phyloP scores from a whole-genome alignment of 768 basidiomycete species.

The Polyporus arcularius region DNA sequence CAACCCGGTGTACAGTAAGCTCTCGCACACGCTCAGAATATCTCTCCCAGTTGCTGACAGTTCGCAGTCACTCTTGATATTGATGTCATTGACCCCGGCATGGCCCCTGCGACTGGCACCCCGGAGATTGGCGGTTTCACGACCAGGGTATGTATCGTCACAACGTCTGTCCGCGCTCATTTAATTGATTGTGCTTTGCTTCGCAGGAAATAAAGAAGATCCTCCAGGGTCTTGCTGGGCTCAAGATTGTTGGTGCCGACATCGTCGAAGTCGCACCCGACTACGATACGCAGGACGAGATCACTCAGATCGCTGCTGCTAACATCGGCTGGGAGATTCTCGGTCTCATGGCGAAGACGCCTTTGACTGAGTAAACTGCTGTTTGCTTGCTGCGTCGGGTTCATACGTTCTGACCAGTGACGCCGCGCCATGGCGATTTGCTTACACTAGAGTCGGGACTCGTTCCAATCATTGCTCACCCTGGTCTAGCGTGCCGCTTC shows the following conservation, averaged over 20 bases:
- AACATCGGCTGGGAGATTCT: slow-evolving; percentile 35
- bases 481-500: too few relatives aligned
- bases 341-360: slow-evolving; percentile 35
- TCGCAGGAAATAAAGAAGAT: slow-evolving; percentile 37
- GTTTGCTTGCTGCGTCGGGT: too few relatives aligned
- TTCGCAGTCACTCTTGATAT: slow-evolving; percentile 21
- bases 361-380: slow-evolving; percentile 18
- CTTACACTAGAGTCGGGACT: too few relatives aligned
- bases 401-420: too few relatives aligned
- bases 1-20: slow-evolving; percentile 35
- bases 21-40: not conserved
- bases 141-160: slow-evolving; percentile 26
- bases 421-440: too few relatives aligned
- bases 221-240: slow-evolving; percentile 34
- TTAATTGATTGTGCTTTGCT: not conserved
- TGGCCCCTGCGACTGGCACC: slow-evolving; percentile 28
- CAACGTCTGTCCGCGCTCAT: not conserved
- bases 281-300: slow-evolving; percentile 34
- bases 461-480: too few relatives aligned
- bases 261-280: slow-evolving; percentile 32
- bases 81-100: slow-evolving; percentile 22
- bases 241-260: slow-evolving; percentile 40
- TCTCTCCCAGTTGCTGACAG: not conserved
- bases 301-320: slow-evolving; percentile 35
- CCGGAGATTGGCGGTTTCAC: slow-evolving; percentile 37